Base-by-base conservation (phyloP, 176 grass and related monocot genomes). In the Bonia amplexicaulis region DNA sequence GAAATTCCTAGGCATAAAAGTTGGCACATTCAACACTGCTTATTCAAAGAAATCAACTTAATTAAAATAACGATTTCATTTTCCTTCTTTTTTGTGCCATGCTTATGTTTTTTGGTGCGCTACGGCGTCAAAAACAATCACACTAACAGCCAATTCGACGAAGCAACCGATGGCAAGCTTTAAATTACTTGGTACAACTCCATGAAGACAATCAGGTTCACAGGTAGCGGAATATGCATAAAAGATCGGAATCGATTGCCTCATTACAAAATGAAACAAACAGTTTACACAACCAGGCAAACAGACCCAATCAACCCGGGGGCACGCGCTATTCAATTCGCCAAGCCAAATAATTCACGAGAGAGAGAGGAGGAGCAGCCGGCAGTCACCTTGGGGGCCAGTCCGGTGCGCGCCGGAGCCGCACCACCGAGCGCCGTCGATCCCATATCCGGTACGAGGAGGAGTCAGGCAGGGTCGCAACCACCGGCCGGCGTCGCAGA, bases 381-480 rank as follows among this genome's bases (percentile, higher is more conserved):
- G 23, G 55, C 54, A 91, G 55, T 63, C 55, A 94, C 92, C 89
- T 89, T 81, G 15, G 26, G 71, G 29, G 71, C 60, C 64, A 71
- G 66, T 71, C 76, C 80, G 25, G 76, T 2, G 3, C 59, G 77
- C 27, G 59, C 60, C 41, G 80, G 60, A 82, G 74, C 55, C 12
- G 70, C 73, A 17, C 83, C 73, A 48, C 88, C 47, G 44, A 88
- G 65, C 42, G 80, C 77, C 42, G 42, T 57, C 13, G 81, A 89
- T 42, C 61, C 76, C 92, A 94, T 94, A 5, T 46, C 23, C 66
- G 66, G 9, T 3, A 17, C 19, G 20, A 66, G 46, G 23, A 4
- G 77, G 6, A 6, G 33, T 61, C 37, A 25, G 22, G 54, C 54
- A 25, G 22, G 53, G 35, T 41, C 42, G 22, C 20, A 67, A 23